phyloP scores from a whole-genome alignment of 73 alveolate genomes.

The Tetrahymena borealis region DNA sequence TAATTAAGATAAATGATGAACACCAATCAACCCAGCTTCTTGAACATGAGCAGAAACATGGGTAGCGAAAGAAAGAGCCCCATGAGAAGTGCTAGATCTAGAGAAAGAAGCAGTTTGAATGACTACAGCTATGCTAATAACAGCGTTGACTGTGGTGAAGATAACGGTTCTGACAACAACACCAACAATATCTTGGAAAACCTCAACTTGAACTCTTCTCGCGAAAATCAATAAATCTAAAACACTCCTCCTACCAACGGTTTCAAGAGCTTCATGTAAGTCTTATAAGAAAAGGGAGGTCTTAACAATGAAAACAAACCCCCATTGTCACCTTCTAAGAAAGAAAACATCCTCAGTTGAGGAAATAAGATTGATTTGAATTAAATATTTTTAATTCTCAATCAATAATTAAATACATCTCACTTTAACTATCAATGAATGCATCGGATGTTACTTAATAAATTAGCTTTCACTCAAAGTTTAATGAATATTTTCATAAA shows the following conservation, averaged over 20 bases:
- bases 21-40: not conserved
- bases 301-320: not conserved
- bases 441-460: no score
- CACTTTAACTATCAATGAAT: no score
- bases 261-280: not conserved
- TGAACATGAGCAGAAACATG: constrained; percentile 1
- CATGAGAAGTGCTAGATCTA: not conserved
- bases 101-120: constrained; percentile 1
- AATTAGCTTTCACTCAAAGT: no score
- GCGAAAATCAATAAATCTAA: not conserved
- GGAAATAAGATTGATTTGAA: not conserved
- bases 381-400: no score
- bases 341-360: not conserved
- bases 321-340: not conserved
- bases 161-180: not conserved
- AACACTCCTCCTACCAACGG: not conserved
- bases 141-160: not conserved
- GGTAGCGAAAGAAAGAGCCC: not conserved
- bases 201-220: not conserved
- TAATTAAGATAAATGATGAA: not conserved
- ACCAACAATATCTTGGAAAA: not conserved
- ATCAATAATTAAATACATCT: no score
- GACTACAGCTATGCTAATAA: not conserved
- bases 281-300: not conserved
- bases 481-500: no score